phyloP scores from a whole-genome alignment of 2,329 filamentous ascomycete genomes.

The Talaromyces atroroseus region DNA sequence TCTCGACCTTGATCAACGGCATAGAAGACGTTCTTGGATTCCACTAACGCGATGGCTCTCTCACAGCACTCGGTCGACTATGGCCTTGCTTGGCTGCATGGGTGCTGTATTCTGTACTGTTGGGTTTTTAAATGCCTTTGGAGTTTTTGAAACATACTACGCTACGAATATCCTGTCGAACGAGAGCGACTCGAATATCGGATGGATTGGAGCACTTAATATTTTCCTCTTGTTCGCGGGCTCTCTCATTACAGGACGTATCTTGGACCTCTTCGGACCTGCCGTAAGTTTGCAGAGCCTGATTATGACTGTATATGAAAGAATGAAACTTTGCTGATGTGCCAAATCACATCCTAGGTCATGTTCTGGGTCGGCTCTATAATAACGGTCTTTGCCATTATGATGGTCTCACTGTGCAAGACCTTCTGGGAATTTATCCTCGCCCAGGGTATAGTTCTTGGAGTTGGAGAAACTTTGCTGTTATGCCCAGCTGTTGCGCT shows the following conservation, averaged over 20 bases:
- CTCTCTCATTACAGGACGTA: slow-evolving; percentile 23
- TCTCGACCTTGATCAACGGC: neutral
- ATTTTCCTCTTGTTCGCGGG: slow-evolving; percentile 29
- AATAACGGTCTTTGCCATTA: slow-evolving; percentile 25
- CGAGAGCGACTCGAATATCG: slow-evolving; percentile 25
- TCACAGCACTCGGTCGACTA: slow-evolving; percentile 21
- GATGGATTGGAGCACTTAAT: slow-evolving; percentile 30
- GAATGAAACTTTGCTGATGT: neutral
- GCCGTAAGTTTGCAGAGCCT: slow-evolving; percentile 16
- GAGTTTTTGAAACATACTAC: slow-evolving; percentile 33
- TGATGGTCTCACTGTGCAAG: slow-evolving; percentile 35
- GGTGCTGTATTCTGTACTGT: slow-evolving; percentile 32
- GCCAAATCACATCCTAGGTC: slow-evolving; percentile 15
- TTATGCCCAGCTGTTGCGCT: slow-evolving; percentile 27
- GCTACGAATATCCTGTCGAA: slow-evolving; percentile 19
- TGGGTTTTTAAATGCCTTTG: slow-evolving; percentile 35
- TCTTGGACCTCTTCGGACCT: slow-evolving; percentile 30
- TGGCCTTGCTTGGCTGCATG: slow-evolving; percentile 27
- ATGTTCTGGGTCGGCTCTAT: slow-evolving; percentile 25
- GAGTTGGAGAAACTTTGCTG: slow-evolving; percentile 26
- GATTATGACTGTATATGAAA: neutral
- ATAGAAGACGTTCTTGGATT: neutral
- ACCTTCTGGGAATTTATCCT: slow-evolving; percentile 37
- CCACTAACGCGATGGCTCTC: neutral
- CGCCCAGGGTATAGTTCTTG: slow-evolving; percentile 31